Base-by-base conservation (phyloP, 306 rosid species). In the Begonia fuchsioides region DNA sequence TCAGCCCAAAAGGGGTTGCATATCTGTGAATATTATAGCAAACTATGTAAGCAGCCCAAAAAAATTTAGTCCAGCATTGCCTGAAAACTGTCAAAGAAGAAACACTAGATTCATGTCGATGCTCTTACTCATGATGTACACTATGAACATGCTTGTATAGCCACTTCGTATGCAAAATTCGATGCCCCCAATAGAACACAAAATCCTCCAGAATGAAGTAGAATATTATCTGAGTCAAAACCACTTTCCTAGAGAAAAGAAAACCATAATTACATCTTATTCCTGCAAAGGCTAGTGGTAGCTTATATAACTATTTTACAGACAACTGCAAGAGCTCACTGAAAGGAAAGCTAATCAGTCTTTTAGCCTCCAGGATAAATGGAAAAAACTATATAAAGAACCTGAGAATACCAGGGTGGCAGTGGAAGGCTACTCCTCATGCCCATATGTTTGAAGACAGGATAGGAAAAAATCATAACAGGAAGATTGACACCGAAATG, bases 351-450 rank as follows among this genome's bases (percentile, higher is more conserved):
- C 44, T 32, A 46, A 47, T 12, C 13, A 50, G 39, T 49, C 44
- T 45, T 68, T 51, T 26, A 53, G 61, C 50, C 45, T 67, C 49
- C 16, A 9, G 53, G 51, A 40, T 53, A 55, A 61, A 13, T 67
- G 64, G 67, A 56, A 57, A 57, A 41, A 65, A 62, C 63, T 57
- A 72, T 49, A 75, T 72, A 78, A 78, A 78, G 81, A 78, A 81
- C 81, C 86, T 69, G 83, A 72, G 78, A 71, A 74, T 88, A 88
- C 96, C 96, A 88, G 83, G 96, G 74, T 44, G 96, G 96, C 69
- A 88, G 70, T 32, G 93, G 96, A 72, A 88, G 78, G 72, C 78
- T 78, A 62, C 78, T 88, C 19, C 14, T 73, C 96, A 88, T 83
- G 65, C 96, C 96, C 96, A 88, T 88, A 69, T 52, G 64, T 57